Conservation (phyloP, 345 rosid genomes). For the Boechera divaricarpa region DNA sequence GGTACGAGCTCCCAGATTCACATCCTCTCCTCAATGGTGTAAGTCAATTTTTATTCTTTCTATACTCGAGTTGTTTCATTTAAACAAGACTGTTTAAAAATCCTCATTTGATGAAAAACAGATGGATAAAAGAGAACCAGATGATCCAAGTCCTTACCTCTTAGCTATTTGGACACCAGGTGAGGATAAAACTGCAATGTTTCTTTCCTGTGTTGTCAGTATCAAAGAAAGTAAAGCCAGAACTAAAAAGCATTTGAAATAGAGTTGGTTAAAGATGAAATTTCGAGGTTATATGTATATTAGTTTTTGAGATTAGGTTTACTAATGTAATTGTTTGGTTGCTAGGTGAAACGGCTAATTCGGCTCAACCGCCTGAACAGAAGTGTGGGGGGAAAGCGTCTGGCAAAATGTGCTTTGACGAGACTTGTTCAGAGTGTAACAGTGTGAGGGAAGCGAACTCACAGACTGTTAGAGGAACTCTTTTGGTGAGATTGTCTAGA, state of each 20-base stretch:
- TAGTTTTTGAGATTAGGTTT: background rate
- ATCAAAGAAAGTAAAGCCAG: conserved; percentile 25
- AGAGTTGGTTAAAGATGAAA: conserved; percentile 11
- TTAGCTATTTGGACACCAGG: conserved; percentile 98
- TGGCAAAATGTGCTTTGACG: conserved; percentile 63
- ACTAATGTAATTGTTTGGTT: conserved; percentile 32
- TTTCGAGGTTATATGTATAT: conserved; percentile 7
- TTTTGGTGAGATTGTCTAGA: conserved; percentile 65
- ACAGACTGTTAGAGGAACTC: conserved; percentile 82
- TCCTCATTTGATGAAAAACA: conserved; percentile 42
- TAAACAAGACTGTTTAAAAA: conserved; percentile 22
- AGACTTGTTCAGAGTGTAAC: conserved; percentile 78
- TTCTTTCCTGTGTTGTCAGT: conserved; percentile 2
- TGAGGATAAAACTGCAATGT: conserved; percentile 41
- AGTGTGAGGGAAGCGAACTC: conserved; percentile 72
- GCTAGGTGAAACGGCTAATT: conserved; percentile 86
- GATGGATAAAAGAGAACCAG: conserved; percentile 84
- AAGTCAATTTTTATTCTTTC: conserved; percentile 39
- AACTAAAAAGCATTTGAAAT: conserved; percentile 22
- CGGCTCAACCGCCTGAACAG: conserved; percentile 62
- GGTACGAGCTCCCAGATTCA: conserved; percentile 89
- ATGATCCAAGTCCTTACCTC: conserved; percentile 94
- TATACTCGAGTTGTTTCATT: conserved; percentile 11
- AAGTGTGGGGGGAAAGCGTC: conserved; percentile 57
- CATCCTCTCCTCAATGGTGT: conserved; percentile 86